Conservation (phyloP, 2,329 filamentous ascomycete genomes). For the Alternaria rosae region DNA sequence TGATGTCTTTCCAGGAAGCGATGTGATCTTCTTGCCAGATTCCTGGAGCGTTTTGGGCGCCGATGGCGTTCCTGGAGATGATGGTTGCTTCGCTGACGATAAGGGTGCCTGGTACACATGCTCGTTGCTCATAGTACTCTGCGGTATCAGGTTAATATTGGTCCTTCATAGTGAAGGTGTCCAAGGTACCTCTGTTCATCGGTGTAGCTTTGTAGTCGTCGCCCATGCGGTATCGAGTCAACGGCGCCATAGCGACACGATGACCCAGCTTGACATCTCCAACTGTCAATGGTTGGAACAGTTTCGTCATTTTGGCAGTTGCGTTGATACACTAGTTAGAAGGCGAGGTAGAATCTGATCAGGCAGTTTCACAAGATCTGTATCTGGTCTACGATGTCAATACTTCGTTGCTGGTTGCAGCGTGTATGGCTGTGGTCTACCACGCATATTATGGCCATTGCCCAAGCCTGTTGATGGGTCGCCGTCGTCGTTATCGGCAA, state of each 20-base stretch:
- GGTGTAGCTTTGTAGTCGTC: constrained; percentile 54
- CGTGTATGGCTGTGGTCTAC: not conserved
- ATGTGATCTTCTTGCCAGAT: constrained; percentile 58
- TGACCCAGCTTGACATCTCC: constrained; percentile 38
- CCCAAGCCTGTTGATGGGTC: not conserved
- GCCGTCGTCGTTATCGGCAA: constrained; percentile 1
- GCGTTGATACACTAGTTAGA: not conserved
- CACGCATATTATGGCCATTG: constrained; percentile 1
- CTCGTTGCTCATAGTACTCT: constrained; percentile 62
- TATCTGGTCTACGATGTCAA: not conserved
- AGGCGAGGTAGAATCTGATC: not conserved
- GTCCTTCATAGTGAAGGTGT: not conserved
- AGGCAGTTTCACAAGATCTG: not conserved
- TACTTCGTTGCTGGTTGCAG: not conserved
- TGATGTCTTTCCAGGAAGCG: constrained; percentile 64
- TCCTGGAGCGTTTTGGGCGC: constrained; percentile 61
- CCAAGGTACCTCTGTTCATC: constrained; percentile 13
- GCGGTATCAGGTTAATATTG: not conserved
- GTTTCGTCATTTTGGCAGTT: constrained; percentile 23
- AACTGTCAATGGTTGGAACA: constrained; percentile 46
- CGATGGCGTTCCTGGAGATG: constrained; percentile 55
- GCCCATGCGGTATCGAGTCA: constrained; percentile 50
- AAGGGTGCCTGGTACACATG: constrained; percentile 60
- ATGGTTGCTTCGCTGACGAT: constrained; percentile 65
- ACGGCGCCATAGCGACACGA: constrained; percentile 44